Conservation (phyloP, 805 yeast genomes). For the Cyberlindnera lachancei region DNA sequence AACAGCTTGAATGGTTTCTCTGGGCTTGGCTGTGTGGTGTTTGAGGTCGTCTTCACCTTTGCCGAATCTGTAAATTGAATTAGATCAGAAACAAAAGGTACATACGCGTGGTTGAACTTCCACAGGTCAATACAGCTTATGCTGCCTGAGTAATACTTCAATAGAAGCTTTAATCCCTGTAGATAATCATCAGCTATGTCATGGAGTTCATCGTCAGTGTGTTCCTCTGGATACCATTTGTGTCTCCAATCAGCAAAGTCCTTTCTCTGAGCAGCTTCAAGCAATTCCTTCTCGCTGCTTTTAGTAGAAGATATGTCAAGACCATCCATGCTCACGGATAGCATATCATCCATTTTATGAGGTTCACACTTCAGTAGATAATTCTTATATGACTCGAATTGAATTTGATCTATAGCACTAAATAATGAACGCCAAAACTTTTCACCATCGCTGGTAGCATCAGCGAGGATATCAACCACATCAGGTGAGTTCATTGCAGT, state of each 20-base stretch:
- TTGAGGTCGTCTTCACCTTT: background rate
- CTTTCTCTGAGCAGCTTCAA: slow-evolving; percentile 50
- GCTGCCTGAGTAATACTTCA: slow-evolving; percentile 78
- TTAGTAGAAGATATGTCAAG: slow-evolving; percentile 28
- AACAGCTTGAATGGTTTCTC: slow-evolving; percentile 1
- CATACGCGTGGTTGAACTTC: slow-evolving; percentile 74
- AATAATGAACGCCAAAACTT: too few species aligned
- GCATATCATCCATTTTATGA: too few species aligned
- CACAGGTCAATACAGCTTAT: slow-evolving; percentile 88
- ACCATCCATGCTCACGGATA: too few species aligned
- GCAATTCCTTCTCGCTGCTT: too few species aligned
- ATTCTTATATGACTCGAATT: too few species aligned
- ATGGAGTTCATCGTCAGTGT: slow-evolving; percentile 33
- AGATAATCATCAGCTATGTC: slow-evolving; percentile 63
- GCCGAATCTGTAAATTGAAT: background rate
- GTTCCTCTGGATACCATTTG: slow-evolving; percentile 60
- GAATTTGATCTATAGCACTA: too few species aligned
- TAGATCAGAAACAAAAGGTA: slow-evolving; percentile 87
- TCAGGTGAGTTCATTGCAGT: too few species aligned
- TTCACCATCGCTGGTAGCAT: too few species aligned
- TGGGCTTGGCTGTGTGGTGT: too few species aligned
- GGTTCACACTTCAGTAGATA: too few species aligned
- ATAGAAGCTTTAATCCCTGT: slow-evolving; percentile 92
- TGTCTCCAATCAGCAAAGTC: slow-evolving; percentile 73
- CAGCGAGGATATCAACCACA: too few species aligned